Conservation (phyloP, 108 stramenopile genomes). For the Heterococcus sp. region DNA sequence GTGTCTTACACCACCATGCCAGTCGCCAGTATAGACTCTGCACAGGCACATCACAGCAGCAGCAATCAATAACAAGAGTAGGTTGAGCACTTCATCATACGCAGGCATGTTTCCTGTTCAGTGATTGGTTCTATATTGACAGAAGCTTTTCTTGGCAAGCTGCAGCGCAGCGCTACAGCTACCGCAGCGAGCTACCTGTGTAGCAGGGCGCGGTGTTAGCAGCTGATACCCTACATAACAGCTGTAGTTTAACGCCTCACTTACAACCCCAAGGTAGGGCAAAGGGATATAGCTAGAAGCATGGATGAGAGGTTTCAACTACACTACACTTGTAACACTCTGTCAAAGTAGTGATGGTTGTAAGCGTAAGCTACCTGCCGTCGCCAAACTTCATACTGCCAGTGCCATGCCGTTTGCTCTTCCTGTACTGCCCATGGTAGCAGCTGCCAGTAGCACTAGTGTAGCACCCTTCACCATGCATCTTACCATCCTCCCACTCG, state of each 20-base stretch:
- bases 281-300: too few species aligned
- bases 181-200: neutral
- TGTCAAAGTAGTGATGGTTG: too few species aligned
- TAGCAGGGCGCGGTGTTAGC: neutral
- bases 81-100: neutral
- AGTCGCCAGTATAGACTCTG: slow-evolving; percentile 4
- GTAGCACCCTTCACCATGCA: slow-evolving; percentile 35
- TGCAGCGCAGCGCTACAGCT: neutral
- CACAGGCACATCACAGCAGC: neutral
- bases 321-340: neutral
- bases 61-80: neutral
- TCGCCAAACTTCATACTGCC: neutral
- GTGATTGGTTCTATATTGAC: neutral
- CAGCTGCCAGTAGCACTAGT: slow-evolving; percentile 21
- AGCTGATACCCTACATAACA: too few species aligned
- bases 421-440: slow-evolving; percentile 14
- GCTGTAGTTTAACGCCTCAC: too few species aligned
- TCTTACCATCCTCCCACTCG: slow-evolving; percentile 13
- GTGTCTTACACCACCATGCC: slow-evolving; percentile 15
- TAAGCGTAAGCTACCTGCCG: neutral
- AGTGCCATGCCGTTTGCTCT: neutral
- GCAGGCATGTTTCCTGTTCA: neutral
- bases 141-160: neutral
- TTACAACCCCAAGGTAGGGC: too few species aligned
- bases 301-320: too few species aligned